phyloP scores from a whole-genome alignment of 1,284 basidiomycete genomes.

The Rhodotorula sp. region DNA sequence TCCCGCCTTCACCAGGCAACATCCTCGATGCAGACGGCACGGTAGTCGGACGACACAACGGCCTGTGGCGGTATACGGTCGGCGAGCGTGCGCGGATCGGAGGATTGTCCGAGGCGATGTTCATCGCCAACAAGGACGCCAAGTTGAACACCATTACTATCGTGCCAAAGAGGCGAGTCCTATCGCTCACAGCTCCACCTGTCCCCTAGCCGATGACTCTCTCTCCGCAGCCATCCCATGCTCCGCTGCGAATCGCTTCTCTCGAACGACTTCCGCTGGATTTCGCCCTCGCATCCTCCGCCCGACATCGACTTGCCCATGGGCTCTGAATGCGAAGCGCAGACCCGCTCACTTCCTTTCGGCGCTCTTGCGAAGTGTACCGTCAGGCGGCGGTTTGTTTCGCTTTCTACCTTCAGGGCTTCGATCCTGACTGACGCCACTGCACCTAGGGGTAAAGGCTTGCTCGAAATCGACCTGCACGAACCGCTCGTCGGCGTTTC shows the following conservation, averaged over 20 bases:
- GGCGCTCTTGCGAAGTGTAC: conserved; percentile 55
- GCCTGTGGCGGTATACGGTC: conserved; percentile 85
- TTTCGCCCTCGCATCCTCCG: conserved; percentile 65
- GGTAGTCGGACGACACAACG: conserved; percentile 64
- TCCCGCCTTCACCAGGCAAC: conserved; percentile 63
- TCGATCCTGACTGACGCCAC: no score
- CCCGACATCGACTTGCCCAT: conserved; percentile 50
- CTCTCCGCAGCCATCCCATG: conserved; percentile 52
- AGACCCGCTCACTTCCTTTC: conserved; percentile 70
- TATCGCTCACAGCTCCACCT: not conserved
- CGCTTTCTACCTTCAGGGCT: not conserved
- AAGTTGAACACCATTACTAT: conserved; percentile 65
- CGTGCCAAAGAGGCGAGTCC: conserved; percentile 67
- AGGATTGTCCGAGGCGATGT: conserved; percentile 65
- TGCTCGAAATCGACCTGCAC: conserved; percentile 8
- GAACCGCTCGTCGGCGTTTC: conserved; percentile 33
- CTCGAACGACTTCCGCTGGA: conserved; percentile 66
- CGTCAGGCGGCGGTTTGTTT: conserved; percentile 50
- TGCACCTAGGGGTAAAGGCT: conserved; percentile 4
- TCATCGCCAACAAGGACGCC: conserved; percentile 71
- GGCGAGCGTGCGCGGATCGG: conserved; percentile 70
- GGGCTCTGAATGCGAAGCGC: conserved; percentile 59
- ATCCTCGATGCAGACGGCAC: conserved; percentile 65
- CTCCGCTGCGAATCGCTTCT: conserved; percentile 58
- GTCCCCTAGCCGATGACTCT: not conserved